phyloP scores from a whole-genome alignment of 2,329 filamentous ascomycete genomes.

The Colletotrichum navitas region DNA sequence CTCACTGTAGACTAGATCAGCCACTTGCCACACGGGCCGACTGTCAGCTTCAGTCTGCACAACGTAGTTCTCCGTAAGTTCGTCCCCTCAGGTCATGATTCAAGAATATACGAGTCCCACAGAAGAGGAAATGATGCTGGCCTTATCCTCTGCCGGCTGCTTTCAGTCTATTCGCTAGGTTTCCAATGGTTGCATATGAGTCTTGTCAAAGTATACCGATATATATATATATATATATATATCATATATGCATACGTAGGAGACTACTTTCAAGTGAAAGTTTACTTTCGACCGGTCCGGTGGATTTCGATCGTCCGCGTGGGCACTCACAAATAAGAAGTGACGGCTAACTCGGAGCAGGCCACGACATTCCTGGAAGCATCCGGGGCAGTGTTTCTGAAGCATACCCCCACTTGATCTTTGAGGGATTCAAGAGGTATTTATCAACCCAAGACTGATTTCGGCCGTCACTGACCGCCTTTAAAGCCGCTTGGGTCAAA shows the following conservation, averaged over 20 bases:
- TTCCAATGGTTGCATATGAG: neutral
- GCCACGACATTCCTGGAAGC: conserved; percentile 91
- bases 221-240: neutral
- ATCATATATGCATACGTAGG: neutral
- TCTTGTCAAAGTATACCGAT: no score
- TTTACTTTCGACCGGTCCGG: neutral
- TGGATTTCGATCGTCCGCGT: neutral
- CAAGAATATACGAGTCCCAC: no score
- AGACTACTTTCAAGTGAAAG: neutral
- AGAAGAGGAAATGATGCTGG: neutral
- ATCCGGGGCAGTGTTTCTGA: conserved; percentile 91
- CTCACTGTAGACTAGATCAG: conserved; percentile 61
- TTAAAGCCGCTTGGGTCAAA: conserved; percentile 78
- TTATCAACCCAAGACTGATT: neutral
- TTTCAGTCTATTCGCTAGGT: neutral
- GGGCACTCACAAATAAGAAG: neutral
- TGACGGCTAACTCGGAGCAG: neutral
- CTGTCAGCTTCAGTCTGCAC: conserved; percentile 87
- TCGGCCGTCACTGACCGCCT: conserved; percentile 1
- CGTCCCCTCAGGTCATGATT: neutral
- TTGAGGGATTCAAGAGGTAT: conserved; percentile 81
- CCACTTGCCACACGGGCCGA: conserved; percentile 85
- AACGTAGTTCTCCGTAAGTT: conserved; percentile 81
- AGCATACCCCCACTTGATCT: conserved; percentile 93
- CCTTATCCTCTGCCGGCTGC: neutral